Evolutionary conservation across 1,139 yeast species (phyloP), one percentile per base, ranked within the genome.

Genomic region (Sugiyamaella japonica): DNA sequence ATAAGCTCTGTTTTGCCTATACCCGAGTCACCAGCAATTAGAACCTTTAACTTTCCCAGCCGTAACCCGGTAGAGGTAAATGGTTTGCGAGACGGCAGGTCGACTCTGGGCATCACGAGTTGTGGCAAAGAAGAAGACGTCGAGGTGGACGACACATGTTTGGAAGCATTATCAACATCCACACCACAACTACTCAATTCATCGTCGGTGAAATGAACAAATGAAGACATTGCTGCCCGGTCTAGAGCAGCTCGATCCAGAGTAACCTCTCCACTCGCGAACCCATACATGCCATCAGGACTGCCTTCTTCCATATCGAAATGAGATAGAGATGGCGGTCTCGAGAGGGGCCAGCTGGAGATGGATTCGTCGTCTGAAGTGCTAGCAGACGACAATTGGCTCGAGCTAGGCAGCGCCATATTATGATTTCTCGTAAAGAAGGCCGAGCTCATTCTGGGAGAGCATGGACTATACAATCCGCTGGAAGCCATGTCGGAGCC

Each of bases 1-100:
- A 67, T 61, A 12, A 67, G 62, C n/a, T 56, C 44, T 9, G 67
- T 56, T 50, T 67, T 67, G 34, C 70, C 70, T 6, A 63, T 58
- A 13, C 64, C 63, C 1, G 63, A 52, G 40, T 62, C 64, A 8
- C 70, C 70, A 1, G 65, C 66, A 8, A 66, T 57, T 25, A 66
- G 54, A 5, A 66, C 47, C 48, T 65, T 63, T 34, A 66, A 59
- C 54, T 66, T 66, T 32, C 70, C 69, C 28, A 66, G 57, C 12
- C 56, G 56, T 44, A 65, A 53, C 1, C 70, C 70, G 15, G 51
- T 54, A 13, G 55, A 50, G 0, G 69, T 66, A 47, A 64, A 66
- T 9, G 64, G 64, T 29, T 66, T 59, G 12, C 64, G 52, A 12
- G 63, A 55, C n/a, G 68, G 66, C 17, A 66, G 53, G 16, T 58